Base-by-base conservation (phyloP, 805 yeast species). In the Candida nanaspora region DNA sequence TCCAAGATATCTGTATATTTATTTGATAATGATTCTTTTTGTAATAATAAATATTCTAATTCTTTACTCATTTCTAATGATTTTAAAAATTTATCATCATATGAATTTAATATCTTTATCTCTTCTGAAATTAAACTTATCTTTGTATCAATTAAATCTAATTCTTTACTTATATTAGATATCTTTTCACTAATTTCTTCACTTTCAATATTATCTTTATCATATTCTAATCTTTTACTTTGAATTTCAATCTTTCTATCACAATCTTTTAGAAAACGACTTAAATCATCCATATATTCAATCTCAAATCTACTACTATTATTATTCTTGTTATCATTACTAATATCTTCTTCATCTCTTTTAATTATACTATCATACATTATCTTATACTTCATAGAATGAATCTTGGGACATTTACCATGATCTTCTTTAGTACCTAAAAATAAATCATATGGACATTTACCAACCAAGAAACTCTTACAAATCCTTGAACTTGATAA, bases 401-500 rank as follows among this genome's bases (percentile, higher is more conserved):
- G 97, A 16, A 81, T 61, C 48, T 72, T 74, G 0, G 86, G 86
- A 56, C 98, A 89, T 44, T 71, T 70, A 1, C 96, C 96, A 46
- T 85, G 61, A 54, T 83, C 86, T 53, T 82, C 83, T 57, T 87
- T 88, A 11, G 96, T 86, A 6, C 86, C 86, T 11, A 71, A 70
- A 53, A 89, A 85, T 36, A 88, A 58, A 47, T 88, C 96, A 57
- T 84, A 81, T 0, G 95, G 91, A 51, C 98, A 89, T 8, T 76
- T 73, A 0, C 93, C 96, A 14, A 86, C 86, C n/a, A 89, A 59
- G 56, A 80, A 89, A 16, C 84, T 69, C 56, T 83, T 84, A 61
- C 98, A 89, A 6, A 87, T 79, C 34, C 76, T 66, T 13, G 77
- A 70, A 40, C 78, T 81, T 28, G 63, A 61, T 38, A 31, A 37